phyloP scores from a whole-genome alignment of 2,329 filamentous ascomycete species.

The Amauroascus niger region DNA sequence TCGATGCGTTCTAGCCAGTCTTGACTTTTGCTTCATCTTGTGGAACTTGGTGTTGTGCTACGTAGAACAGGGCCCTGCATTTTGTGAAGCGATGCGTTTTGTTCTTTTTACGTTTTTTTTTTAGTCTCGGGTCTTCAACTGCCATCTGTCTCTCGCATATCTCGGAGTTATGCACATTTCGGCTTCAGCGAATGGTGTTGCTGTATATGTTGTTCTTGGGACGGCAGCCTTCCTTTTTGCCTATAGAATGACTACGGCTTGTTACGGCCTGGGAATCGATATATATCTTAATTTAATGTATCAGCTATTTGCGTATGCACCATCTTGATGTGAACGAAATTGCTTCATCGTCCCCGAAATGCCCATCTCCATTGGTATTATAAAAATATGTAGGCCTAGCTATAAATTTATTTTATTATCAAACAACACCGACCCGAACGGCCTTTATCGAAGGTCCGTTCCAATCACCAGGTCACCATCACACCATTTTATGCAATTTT shows the following conservation, averaged over 20 bases:
- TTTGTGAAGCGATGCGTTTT: not conserved
- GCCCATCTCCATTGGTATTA: too few relatives aligned
- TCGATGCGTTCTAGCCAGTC: not conserved
- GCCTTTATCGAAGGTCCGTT: too few relatives aligned
- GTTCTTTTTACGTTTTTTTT: too few relatives aligned
- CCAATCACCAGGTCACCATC: too few relatives aligned
- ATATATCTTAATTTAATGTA: not conserved
- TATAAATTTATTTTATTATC: too few relatives aligned
- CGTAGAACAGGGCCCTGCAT: not conserved
- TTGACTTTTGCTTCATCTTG: not conserved
- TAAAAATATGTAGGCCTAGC: too few relatives aligned
- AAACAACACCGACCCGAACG: not conserved
- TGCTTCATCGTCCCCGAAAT: not conserved
- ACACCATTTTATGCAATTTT: constrained; percentile 73
- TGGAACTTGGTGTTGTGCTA: constrained; percentile 4
- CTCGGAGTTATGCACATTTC: constrained; percentile 6
- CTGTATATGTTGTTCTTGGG: not conserved
- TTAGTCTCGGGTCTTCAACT: not conserved
- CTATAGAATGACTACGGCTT: not conserved
- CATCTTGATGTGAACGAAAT: not conserved
- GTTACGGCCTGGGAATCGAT: not conserved
- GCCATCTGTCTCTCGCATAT: not conserved
- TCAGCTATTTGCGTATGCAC: not conserved
- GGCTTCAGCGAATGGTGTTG: not conserved
- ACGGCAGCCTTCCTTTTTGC: not conserved